Evolutionary conservation across 495 filamentous ascomycete species (phyloP).

Genomic region (Friedmanniomyces simplex): DNA sequence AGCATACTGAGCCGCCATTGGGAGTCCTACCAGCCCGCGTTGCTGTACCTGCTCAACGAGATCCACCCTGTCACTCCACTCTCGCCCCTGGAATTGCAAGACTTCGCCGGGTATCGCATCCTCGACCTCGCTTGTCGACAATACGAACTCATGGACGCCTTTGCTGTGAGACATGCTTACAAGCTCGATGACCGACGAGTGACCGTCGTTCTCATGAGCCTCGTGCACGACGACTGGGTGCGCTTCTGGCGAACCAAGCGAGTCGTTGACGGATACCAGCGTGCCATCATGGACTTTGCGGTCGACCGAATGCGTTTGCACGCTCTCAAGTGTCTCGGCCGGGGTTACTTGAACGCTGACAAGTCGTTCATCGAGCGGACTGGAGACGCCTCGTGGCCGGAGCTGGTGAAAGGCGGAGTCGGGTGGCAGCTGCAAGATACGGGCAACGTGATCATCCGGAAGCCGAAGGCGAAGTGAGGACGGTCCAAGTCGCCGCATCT

Average conservation of each 20-base stretch:
- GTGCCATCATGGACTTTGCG: constrained; percentile 68
- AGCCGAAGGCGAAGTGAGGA: constrained; percentile 19
- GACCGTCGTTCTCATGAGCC: constrained; percentile 53
- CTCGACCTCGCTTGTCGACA: constrained; percentile 83
- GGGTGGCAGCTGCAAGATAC: constrained; percentile 54
- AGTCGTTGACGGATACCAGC: constrained; percentile 65
- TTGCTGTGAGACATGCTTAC: constrained; percentile 47
- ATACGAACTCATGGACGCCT: constrained; percentile 62
- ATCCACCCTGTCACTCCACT: constrained; percentile 55
- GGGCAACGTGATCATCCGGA: constrained; percentile 20
- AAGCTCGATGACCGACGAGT: constrained; percentile 54
- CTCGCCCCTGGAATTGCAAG: constrained; percentile 55
- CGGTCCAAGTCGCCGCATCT: background rate
- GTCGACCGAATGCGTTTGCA: constrained; percentile 58
- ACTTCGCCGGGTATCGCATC: constrained; percentile 69
- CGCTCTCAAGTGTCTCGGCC: constrained; percentile 72
- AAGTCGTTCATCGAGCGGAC: constrained; percentile 52
- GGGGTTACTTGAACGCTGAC: constrained; percentile 66
- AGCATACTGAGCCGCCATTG: constrained; percentile 67
- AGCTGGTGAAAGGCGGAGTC: constrained; percentile 55
- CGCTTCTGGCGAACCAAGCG: constrained; percentile 61
- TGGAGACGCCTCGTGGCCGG: constrained; percentile 55
- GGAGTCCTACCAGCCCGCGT: constrained; percentile 82
- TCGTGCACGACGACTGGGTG: constrained; percentile 74
- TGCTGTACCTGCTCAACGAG: constrained; percentile 61